Base-by-base conservation (phyloP, 2,329 filamentous ascomycete species). In the Blastomyces gilchristii region DNA sequence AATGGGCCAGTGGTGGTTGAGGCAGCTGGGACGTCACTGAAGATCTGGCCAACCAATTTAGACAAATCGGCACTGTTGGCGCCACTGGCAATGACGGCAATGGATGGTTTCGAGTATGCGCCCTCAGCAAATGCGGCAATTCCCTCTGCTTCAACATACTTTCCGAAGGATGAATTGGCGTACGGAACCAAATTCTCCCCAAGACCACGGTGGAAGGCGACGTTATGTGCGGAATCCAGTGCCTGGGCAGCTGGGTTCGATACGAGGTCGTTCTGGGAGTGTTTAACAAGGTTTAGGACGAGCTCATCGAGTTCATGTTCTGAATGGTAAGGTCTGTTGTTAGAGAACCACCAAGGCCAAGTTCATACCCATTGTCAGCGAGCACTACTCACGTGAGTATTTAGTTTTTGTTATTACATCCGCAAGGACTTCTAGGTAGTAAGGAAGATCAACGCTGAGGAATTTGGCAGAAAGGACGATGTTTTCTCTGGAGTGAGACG, bases 11-110 rank as follows among this genome's bases (percentile, higher is more conserved):
- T 74, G 66, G 83, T 74, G 67, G 81, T 66, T 63, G 77, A 71
- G 70, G 73, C 72, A 69, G 81, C 75, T 64, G 87, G 83, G 59
- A 89, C 81, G 65, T 83, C 82, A 75, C 86, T 85, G 83, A 99
- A 97, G 84, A 97, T 97, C 75, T 96, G 86, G 73, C 87, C 85
- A 67, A 95, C 87, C 92, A 93, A 97, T 81, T 94, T 95, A 72
- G 84, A 83, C 68, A 97, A 81, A 67, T 89, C 86, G 63, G 82
- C 80, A 69, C 90, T 82, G 69, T 87, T 86, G 68, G 91, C 88
- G 68, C 94, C 94, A 72, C 96, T 95, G 72, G 90, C 91, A 68
- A 97, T 87, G 67, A 99, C 81, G 66, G 93, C 91, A 70, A 99
- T 88, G 79, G 96, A 97, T 72, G 87, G 80, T 83, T 95, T 96